Conservation (phyloP, 306 rosid genomes). For the Vachellia collinsii region DNA sequence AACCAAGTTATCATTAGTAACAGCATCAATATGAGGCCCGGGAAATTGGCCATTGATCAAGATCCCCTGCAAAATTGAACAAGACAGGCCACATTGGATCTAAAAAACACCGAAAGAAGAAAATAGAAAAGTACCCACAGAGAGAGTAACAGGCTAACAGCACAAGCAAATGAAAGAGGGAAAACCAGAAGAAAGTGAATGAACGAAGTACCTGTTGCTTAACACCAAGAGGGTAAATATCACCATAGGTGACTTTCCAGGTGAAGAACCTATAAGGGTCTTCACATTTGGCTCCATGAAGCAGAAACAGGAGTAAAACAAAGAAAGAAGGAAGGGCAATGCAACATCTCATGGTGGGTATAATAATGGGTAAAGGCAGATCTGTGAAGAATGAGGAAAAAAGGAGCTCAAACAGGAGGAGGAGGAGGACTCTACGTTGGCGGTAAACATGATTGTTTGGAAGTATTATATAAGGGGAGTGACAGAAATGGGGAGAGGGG, state of each 20-base stretch:
- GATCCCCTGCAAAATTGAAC: constrained; percentile 67
- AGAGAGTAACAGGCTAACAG: neutral
- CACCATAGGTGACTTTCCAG: constrained; percentile 92
- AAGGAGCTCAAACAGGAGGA: neutral
- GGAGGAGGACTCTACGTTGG: neutral
- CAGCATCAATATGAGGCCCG: constrained; percentile 96
- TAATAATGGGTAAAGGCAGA: constrained; percentile 8
- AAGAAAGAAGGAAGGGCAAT: constrained; percentile 42
- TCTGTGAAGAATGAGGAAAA: constrained; percentile 20
- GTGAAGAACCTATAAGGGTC: constrained; percentile 81
- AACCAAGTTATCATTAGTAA: constrained; percentile 88
- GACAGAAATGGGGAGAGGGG: neutral
- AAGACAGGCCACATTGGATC: constrained; percentile 20
- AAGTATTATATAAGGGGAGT: neutral
- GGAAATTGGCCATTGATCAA: constrained; percentile 97
- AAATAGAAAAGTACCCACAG: neutral
- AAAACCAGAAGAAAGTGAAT: too few relatives aligned
- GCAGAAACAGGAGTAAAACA: neutral
- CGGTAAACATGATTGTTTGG: neutral
- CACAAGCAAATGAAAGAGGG: neutral
- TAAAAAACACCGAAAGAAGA: neutral
- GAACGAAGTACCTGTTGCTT: constrained; percentile 72
- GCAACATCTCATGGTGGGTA: constrained; percentile 40
- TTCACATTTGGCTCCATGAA: constrained; percentile 57
- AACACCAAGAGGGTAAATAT: constrained; percentile 89